Evolutionary conservation across 371 early-diverging fungal species (phyloP), one percentile per base, ranked within the genome.

Genomic region (Mortierella sp.): DNA sequence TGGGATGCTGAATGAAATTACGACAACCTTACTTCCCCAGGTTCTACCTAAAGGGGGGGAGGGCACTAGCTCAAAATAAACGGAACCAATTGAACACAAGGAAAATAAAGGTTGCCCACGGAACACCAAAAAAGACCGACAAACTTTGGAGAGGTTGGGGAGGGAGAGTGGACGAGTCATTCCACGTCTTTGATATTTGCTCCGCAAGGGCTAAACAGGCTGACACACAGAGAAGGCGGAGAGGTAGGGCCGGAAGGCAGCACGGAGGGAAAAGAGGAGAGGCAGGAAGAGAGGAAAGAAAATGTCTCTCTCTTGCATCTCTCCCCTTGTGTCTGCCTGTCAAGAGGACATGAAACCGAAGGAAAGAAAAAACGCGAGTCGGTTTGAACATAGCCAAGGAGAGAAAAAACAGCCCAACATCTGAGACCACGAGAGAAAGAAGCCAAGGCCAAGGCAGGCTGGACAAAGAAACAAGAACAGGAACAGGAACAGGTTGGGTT

Each of bases 31-130:
- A 40, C 24, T 69, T 31, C 71, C 50, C 71, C 71, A 71, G 71
- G 34, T 71, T 71, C 71, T 71, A 21, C 71, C 71, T 71, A 71
- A 71, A 71, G 11, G 6, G 24, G 21, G 21, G 37, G 57, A 6
- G 19, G 34, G 14, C 31, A 59, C 59, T 59, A 59, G 34, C 59
- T 14, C 31, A 14, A 31, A 59, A 55, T n/a, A 55, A 59, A 31
- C 13, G 13, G 48, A 31, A 40, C 28, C 34, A 55, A 55, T 59
- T 64, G 64, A 64, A 37, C 64, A 64, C 64, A 64, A 64, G 34
- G 10, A 31, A 34, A 34, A 6, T 2, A 61, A 61, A 26, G 43
- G 43, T 6, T 26, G 26, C 28, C 26, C 57, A 26, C 13, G 57
- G 61, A 64, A 64, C 64, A 61, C 13, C 19, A 19, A 64, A 64